Base-by-base conservation (phyloP, 2,329 filamentous ascomycete genomes). In the Metarhizium album region DNA sequence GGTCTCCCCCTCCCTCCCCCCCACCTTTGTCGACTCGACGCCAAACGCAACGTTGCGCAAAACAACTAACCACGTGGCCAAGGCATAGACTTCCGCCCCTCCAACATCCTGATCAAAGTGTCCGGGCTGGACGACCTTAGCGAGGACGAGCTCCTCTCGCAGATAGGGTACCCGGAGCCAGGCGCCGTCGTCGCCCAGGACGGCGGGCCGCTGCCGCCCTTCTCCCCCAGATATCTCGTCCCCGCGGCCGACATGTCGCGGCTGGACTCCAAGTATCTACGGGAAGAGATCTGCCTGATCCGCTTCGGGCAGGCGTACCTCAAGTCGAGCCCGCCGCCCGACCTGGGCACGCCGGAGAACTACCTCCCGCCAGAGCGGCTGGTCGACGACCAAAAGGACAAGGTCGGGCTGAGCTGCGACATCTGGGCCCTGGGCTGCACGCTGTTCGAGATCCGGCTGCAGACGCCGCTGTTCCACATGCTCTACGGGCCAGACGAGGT, bases 361-460 rank as follows among this genome's bases (percentile, higher is more conserved):
- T 67, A 67, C 27, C 56, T 61, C 1, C 52, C 65, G 0, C 64
- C 64, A 0, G 65, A 68, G 38, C 49, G 46, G 37, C 43, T 52
- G 24, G 46, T 52, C 27, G 48, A 54, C 42, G 62, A 63, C 1
- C 13, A 46, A 0, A 57, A 54, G 2, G 37, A 31, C 4, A 13
- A n/a, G 1, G 13, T 59, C 1, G 59, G 64, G 0, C 52, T 56
- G 0, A 51, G 46, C 0, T 59, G 54, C 1, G 65, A 68, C 33
- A 42, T 67, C 0, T 68, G 66, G 64, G 63, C 65, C 27, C 60
- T 67, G 2, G 65, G 59, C 0, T 67, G 65, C 23, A 66, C 62
- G 0, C 33, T 68, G 0, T 64, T 64, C 33, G 62, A 67, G 51
- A 66, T 66, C 1, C 59, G 65, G 0, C 55, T 59, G 0, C 62